These are phyloP conservation scores for Schwanniomyces pseudopolymorphus DNA, from an alignment of 805 yeast genomes.

Conservation along the genomic window DNA sequence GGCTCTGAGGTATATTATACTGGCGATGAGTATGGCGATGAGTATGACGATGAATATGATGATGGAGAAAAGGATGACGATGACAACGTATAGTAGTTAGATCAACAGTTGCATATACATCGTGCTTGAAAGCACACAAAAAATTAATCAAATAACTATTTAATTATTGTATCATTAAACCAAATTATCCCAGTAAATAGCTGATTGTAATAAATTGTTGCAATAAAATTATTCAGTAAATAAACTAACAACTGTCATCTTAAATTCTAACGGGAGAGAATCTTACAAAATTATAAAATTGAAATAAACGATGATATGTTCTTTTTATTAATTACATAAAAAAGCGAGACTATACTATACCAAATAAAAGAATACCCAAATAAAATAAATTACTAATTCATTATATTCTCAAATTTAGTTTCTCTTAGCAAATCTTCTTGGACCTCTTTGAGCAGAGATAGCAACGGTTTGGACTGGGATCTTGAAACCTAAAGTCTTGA, in stretches of 20 bases:
- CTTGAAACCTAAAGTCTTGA: slow-evolving; percentile 87
- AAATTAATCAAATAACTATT: neutral
- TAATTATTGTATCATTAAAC: neutral
- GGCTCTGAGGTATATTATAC: slow-evolving; percentile 1
- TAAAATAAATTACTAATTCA: slow-evolving; percentile 5
- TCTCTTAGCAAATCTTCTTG: slow-evolving; percentile 93
- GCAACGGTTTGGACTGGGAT: slow-evolving; percentile 83
- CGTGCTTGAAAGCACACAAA: neutral
- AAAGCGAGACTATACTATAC: slow-evolving; percentile 10
- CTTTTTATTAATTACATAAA: slow-evolving; percentile 14
- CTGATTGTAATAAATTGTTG: no score
- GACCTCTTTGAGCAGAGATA: slow-evolving; percentile 85
- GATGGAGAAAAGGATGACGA: neutral
- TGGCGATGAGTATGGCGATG: slow-evolving; percentile 9
- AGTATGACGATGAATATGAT: neutral
- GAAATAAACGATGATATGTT: slow-evolving; percentile 6
- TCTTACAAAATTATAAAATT: no score
- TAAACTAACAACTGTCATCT: no score
- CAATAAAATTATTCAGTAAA: no score
- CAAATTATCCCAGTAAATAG: no score
- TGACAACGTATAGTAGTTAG: neutral
- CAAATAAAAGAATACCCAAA: slow-evolving; percentile 7
- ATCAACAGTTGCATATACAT: neutral
- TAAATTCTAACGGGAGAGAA: no score
- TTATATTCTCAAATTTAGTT: slow-evolving; percentile 43